Evolutionary conservation across 352 stramenopile genomes (phyloP).

Genomic region (Phytophthora pini): DNA sequence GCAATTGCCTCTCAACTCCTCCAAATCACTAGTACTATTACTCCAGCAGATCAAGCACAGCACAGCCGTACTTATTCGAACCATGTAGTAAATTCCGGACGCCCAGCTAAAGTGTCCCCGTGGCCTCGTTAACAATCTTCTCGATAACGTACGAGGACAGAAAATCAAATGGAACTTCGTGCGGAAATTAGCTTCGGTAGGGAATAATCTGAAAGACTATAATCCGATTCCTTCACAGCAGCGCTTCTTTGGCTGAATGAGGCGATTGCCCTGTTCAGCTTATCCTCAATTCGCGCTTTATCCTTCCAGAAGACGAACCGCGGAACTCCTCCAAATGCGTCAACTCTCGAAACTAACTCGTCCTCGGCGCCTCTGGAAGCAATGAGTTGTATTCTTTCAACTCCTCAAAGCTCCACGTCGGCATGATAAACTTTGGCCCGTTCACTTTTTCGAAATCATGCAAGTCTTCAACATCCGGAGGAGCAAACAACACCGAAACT

Average conservation of each 20-base stretch:
- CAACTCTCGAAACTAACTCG: background rate
- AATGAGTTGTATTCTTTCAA: background rate
- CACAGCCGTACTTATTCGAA: no score
- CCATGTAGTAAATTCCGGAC: no score
- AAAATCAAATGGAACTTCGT: slow-evolving; percentile 19
- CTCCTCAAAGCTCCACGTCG: slow-evolving; percentile 2
- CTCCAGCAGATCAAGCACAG: no score
- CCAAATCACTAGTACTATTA: no score
- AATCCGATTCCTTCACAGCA: no score
- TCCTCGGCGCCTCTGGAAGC: background rate
- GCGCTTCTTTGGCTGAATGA: background rate
- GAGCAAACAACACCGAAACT: slow-evolving; percentile 23
- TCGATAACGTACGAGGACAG: slow-evolving; percentile 14
- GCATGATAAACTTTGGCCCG: background rate
- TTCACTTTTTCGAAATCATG: slow-evolving; percentile 8
- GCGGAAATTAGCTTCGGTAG: background rate
- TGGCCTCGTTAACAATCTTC: slow-evolving; percentile 3
- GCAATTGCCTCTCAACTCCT: no score
- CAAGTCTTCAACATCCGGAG: background rate
- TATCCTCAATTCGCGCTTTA: no score
- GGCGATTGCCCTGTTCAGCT: background rate
- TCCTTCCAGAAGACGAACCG: background rate
- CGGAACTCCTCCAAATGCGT: background rate
- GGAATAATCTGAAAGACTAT: no score
- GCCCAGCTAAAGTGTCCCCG: no score